These are phyloP conservation scores for Cenchrus purpureus DNA, from an alignment of 176 grass and related monocot species.

Conservation along the genomic window DNA sequence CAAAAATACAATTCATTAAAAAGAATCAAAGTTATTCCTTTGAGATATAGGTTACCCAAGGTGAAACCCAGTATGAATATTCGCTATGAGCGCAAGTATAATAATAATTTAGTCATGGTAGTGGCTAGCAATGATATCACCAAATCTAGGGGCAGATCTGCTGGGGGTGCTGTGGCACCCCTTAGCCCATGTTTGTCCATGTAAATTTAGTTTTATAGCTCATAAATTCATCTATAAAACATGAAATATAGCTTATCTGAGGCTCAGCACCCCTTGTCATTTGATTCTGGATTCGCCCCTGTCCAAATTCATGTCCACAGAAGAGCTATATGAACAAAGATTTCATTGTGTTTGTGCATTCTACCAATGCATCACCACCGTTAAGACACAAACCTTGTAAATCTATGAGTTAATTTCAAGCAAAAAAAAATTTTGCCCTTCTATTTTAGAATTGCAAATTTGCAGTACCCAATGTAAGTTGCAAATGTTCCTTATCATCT, in stretches of 20 bases:
- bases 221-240: too few species aligned
- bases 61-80: not conserved
- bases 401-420: not conserved
- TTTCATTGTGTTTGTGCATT: not conserved
- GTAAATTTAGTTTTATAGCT: too few species aligned
- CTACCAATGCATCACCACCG: not conserved
- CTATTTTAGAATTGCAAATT: not conserved
- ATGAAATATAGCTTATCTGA: too few species aligned
- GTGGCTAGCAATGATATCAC: not conserved
- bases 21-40: not conserved
- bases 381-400: not conserved
- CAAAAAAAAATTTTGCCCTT: not conserved
- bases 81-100: not conserved
- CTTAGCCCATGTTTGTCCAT: too few species aligned
- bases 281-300: too few species aligned
- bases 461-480: not conserved
- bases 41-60: not conserved
- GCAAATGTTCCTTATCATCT: not conserved
- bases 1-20: not conserved
- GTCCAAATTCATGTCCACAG: not conserved
- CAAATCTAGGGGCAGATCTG: not conserved
- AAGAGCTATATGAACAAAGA: not conserved
- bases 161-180: too few species aligned
- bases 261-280: too few species aligned
- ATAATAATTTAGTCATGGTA: not conserved